Evolutionary conservation across 306 rosid species (phyloP), one percentile per base, ranked within the genome.

Genomic region (Vigna nakashimae): DNA sequence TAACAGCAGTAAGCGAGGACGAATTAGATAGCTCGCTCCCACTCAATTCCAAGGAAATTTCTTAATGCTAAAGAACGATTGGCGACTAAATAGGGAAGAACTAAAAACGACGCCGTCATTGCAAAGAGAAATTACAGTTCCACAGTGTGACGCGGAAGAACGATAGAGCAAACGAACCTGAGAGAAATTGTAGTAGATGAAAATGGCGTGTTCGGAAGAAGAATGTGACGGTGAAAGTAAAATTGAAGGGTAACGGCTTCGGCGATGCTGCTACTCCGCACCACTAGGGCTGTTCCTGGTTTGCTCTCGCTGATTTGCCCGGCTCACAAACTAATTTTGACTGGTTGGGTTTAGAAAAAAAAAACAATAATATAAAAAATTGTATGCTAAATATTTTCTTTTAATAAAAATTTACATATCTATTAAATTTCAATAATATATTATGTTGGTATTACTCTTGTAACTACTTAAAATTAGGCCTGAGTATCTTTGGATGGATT

Each of bases 121-220:
- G 71, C 63, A 69, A 69, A 69, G 56, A 69, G 53, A 53, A 69
- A 53, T 45, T 17, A 26, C 6, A 51, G 40, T 67, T 52, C 5
- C 14, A 48, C n/a, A 40, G 5, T 42, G 57, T 22, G 55, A 71
- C 17, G 65, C n/a, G 56, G 60, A 52, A 9, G 56, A 81, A 34
- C 51, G 9, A 38, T 45, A 53, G 4, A 38, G 68, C 32, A 24
- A 34, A 62, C 26, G 36, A 57, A 86, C 86, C 90, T 82, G 79
- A 82, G 51, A 57, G 80, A 12, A 51, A 56, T 68, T 2, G 20
- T 15, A 11, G 59, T 2, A 11, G 82, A 72, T 11, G 78, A 42
- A 10, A 76, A 49, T 28, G 69, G 28, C 11, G 51, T 16, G 26
- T 36, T 36, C 59, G 32, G 79, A 26, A 12, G 82, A 77, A 34